Evolutionary conservation across 352 stramenopile genomes (phyloP), one percentile per base, ranked within the genome.

Genomic region (Globisporangium perplexum): DNA sequence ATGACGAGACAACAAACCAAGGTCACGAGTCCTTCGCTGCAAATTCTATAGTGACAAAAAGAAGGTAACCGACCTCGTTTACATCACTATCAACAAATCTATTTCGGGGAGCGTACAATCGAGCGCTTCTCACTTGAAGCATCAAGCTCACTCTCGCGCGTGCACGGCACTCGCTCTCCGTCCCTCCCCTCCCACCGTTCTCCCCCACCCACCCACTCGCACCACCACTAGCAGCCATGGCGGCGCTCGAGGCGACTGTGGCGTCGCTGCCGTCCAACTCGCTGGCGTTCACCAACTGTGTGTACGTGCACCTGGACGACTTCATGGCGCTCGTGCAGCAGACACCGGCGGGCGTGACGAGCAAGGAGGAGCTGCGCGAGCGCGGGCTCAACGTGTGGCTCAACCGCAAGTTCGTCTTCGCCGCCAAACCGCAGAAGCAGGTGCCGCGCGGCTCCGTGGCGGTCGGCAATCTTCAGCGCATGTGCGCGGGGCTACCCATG

Each of bases 361-460:
- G 66, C 18, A 86, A 86, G 52, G 83, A 93, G 31, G 69, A 90
- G 31, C 59, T 93, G 31, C 71, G 75, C 20, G 83, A 80, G 18
- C 72, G 79, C 41, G 83, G 83, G 0, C 75, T 93, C 42, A 90
- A 91, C 47, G 69, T 91, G 23, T 93, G 82, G 81, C 63, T 92
- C 26, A 89, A 90, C 62, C 65, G 66, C 67, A 90, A 90, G 68
- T 93, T 83, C 48, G 81, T 92, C 3, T 79, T 93, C 60, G 68
- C 78, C n/a, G 71, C 73, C 26, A 88, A 86, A 59, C 81, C 81
- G 28, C 69, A 89, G 48, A 86, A 84, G 57, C 68, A 92, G 26
- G 72, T 89, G 24, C 51, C 73, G 46, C 59, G 54, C 24, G 78
- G 80, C 38, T 60, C 68, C 20, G 66, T 93, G 42, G 83, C 77